Percentiles rank a stretch among this genome's conserved stretches.
Conservation (phyloP, 495 filamentous ascomycete species). For the Podospora comata region DNA sequence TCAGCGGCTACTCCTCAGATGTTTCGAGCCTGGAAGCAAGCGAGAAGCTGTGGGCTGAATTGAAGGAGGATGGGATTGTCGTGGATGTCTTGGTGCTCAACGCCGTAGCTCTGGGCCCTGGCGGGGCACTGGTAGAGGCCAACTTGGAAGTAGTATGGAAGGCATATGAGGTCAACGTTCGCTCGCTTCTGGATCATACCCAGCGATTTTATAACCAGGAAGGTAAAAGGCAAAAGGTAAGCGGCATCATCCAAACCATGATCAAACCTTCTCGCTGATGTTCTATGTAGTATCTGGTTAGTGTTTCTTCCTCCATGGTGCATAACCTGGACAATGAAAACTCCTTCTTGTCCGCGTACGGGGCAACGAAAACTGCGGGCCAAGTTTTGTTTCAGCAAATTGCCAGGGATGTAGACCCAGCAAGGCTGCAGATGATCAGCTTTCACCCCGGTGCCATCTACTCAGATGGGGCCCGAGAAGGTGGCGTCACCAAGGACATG, state of each 20-base stretch:
- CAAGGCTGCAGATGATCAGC: slow-evolving; percentile 42
- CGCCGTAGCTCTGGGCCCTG: slow-evolving; percentile 22
- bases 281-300: slow-evolving; percentile 33
- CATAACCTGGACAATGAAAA: slow-evolving; percentile 24
- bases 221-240: slow-evolving; percentile 12
- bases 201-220: slow-evolving; percentile 35
- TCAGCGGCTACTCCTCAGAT: slow-evolving; percentile 30
- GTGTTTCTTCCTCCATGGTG: slow-evolving; percentile 35
- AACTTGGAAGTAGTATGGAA: slow-evolving; percentile 30
- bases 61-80: slow-evolving; percentile 29
- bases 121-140: slow-evolving; percentile 10
- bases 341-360: slow-evolving; percentile 25
- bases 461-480: slow-evolving; percentile 27
- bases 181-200: slow-evolving; percentile 35
- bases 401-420: slow-evolving; percentile 29
- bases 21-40: slow-evolving; percentile 23
- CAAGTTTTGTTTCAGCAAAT: slow-evolving; percentile 37
- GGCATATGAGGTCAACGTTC: slow-evolving; percentile 34
- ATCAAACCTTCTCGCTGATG: neutral
- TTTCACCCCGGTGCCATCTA: slow-evolving; percentile 44
- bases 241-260: neutral
- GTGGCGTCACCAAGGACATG: slow-evolving; percentile 20
- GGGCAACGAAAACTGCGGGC: slow-evolving; percentile 41
- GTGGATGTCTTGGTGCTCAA: slow-evolving; percentile 45
- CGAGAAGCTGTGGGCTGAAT: slow-evolving; percentile 34